A percentile compares a stretch with the other conserved stretches of the same genome.
phyloP scores from a whole-genome alignment of 2,329 filamentous ascomycete species.

The Ambrosiella beaveri region DNA sequence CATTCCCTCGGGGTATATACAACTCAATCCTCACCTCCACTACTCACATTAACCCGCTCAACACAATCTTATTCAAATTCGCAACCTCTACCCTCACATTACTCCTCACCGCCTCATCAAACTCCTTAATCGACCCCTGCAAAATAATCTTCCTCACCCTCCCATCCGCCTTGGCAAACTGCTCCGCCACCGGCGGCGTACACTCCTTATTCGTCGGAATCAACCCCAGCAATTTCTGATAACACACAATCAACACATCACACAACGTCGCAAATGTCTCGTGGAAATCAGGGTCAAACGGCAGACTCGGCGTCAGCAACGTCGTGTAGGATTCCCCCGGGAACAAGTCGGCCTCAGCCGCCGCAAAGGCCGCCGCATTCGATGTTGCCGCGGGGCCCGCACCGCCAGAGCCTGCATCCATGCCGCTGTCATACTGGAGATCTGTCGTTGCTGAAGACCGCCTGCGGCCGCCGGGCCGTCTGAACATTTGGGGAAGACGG shows the following conservation, averaged over 20 bases:
- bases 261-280: slow-evolving; percentile 92
- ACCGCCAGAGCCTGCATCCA: slow-evolving; percentile 18
- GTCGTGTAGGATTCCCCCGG: slow-evolving; percentile 78
- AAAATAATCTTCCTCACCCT: slow-evolving; percentile 79
- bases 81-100: slow-evolving; percentile 67
- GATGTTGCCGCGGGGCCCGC: slow-evolving; percentile 18
- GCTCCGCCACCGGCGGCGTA: slow-evolving; percentile 52
- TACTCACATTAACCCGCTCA: slow-evolving; percentile 60
- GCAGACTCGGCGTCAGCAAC: slow-evolving; percentile 76
- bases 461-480: slow-evolving; percentile 39
- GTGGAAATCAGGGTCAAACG: slow-evolving; percentile 94
- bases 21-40: neutral
- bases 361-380: slow-evolving; percentile 38
- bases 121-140: slow-evolving; percentile 73
- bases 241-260: slow-evolving; percentile 87
- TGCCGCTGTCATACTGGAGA: slow-evolving; percentile 17
- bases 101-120: slow-evolving; percentile 68
- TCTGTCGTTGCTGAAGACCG: slow-evolving; percentile 32
- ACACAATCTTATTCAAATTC: slow-evolving; percentile 72
- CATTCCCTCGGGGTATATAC: neutral
- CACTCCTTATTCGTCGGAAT: slow-evolving; percentile 61
- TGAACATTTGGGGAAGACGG: slow-evolving; percentile 70
- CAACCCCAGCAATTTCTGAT: slow-evolving; percentile 59
- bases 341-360: slow-evolving; percentile 46
- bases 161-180: slow-evolving; percentile 79